Evolutionary conservation across 1,139 yeast species (phyloP).

Genomic region (Williopsis jadinii): DNA sequence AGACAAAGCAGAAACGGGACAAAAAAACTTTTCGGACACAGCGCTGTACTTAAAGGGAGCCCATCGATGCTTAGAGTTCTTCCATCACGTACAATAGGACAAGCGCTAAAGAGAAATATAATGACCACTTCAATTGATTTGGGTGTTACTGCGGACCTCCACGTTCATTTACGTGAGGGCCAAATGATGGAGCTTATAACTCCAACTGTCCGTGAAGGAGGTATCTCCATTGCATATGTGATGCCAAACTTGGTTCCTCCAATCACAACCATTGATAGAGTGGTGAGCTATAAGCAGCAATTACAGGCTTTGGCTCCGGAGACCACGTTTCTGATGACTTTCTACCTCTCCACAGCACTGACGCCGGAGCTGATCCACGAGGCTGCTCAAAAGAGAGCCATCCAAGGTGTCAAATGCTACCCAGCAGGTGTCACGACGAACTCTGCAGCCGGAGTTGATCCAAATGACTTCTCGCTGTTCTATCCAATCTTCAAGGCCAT

Average conservation of each 20-base stretch:
- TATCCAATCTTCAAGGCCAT: conserved; percentile 86
- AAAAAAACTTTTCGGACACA: no score
- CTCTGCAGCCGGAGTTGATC: conserved; percentile 88
- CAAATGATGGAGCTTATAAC: conserved; percentile 86
- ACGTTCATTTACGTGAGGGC: conserved; percentile 93
- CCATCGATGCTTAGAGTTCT: no score
- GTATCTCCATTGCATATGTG: conserved; percentile 81
- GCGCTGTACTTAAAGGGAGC: no score
- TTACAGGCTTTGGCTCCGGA: conserved; percentile 67
- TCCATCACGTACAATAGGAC: no score
- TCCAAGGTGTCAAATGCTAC: conserved; percentile 87
- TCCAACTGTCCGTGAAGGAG: conserved; percentile 87
- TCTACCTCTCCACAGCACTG: conserved; percentile 68
- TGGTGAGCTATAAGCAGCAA: conserved; percentile 56
- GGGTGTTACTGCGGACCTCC: conserved; percentile 91
- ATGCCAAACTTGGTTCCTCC: conserved; percentile 98
- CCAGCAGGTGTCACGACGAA: conserved; percentile 99
- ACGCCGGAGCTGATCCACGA: conserved; percentile 78
- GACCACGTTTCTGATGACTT: conserved; percentile 86
- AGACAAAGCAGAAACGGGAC: no score
- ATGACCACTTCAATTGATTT: conserved; percentile 29
- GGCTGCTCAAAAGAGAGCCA: conserved; percentile 68
- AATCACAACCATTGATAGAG: conserved; percentile 70
- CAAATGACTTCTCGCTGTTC: conserved; percentile 80
- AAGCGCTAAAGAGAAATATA: no score